These are phyloP conservation scores for Terfezia boudieri DNA, from an alignment of 495 filamentous ascomycete genomes.

Conservation along the genomic window DNA sequence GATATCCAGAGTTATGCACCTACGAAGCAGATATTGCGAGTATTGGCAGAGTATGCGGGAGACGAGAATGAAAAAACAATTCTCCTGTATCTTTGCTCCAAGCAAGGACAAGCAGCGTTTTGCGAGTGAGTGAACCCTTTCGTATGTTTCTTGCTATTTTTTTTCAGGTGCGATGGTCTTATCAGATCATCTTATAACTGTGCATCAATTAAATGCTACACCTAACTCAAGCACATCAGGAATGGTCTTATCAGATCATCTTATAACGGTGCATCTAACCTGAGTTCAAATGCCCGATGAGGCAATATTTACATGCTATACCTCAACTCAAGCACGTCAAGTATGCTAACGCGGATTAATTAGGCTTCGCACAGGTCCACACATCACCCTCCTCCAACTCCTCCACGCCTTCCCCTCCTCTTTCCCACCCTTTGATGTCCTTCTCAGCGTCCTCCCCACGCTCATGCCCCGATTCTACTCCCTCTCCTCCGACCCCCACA, in stretches of 20 bases:
- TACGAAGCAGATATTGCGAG: conserved; percentile 64
- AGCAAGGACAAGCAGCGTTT: conserved; percentile 81
- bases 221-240: too few relatives aligned
- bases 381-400: conserved; percentile 64
- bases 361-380: conserved; percentile 58
- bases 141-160: conserved; percentile 12
- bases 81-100: conserved; percentile 59
- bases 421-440: conserved; percentile 58
- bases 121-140: conserved; percentile 37
- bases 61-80: conserved; percentile 71
- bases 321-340: too few relatives aligned
- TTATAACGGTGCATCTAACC: conserved; percentile 6
- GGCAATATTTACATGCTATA: too few relatives aligned
- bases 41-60: conserved; percentile 65
- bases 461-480: conserved; percentile 98
- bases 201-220: not conserved
- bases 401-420: conserved; percentile 80
- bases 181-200: conserved; percentile 19
- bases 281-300: not conserved
- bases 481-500: conserved; percentile 80
- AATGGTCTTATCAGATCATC: conserved; percentile 16
- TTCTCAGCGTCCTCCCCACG: conserved; percentile 58
- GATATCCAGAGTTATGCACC: conserved; percentile 86
- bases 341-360: too few relatives aligned
- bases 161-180: conserved; percentile 6